These are phyloP conservation scores for Somion occarium DNA, from an alignment of 1,284 basidiomycete genomes.

Conservation along the genomic window DNA sequence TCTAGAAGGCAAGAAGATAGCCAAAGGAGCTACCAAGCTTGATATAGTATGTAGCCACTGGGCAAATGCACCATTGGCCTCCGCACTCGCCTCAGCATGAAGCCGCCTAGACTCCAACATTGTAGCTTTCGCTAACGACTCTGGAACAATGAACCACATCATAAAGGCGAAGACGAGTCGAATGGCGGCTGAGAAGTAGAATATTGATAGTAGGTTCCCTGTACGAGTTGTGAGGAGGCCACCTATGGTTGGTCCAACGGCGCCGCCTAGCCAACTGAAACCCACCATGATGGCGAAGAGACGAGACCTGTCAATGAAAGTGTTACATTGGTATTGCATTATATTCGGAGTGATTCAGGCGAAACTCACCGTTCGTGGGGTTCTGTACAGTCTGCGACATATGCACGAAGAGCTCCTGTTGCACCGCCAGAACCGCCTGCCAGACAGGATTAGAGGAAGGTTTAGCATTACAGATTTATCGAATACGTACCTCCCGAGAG, in stretches of 20 bases:
- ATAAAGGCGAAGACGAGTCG: constrained; percentile 48
- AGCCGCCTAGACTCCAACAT: constrained; percentile 31
- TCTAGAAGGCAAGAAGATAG: constrained; percentile 62
- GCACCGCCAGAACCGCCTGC: constrained; percentile 39
- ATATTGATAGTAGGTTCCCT: constrained; percentile 57
- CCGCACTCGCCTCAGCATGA: constrained; percentile 26
- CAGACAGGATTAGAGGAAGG: neutral
- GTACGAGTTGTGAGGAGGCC: constrained; percentile 58
- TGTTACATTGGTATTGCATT: neutral
- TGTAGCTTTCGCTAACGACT: constrained; percentile 54
- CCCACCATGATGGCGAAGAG: constrained; percentile 61
- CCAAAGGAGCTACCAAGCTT: constrained; percentile 18
- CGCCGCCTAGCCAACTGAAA: constrained; percentile 60
- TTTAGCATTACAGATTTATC: neutral
- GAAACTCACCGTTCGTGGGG: constrained; percentile 23
- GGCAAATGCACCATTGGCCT: neutral
- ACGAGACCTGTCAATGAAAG: constrained; percentile 37
- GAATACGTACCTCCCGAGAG: constrained; percentile 61
- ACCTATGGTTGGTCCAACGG: constrained; percentile 71
- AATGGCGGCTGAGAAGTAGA: constrained; percentile 56
- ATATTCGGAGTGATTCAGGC: neutral
- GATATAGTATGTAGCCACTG: neutral
- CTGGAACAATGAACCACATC: constrained; percentile 64
- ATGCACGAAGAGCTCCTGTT: constrained; percentile 45
- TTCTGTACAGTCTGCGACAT: constrained; percentile 55